Conservation (phyloP, 2,329 filamentous ascomycete species). For the Aspergillus tamarii region DNA sequence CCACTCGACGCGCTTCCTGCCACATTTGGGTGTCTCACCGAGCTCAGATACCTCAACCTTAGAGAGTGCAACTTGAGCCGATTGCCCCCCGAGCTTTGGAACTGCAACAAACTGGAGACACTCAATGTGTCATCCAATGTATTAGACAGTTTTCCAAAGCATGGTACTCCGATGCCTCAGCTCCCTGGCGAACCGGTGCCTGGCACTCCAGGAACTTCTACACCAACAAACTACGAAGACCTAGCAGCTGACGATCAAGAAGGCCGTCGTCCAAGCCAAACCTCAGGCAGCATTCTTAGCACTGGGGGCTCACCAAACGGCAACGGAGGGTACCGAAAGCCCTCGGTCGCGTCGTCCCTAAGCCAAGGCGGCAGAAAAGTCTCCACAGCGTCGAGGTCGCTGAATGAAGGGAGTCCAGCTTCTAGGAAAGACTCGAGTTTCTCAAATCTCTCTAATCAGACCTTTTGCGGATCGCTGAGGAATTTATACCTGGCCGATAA, state of each 20-base stretch:
- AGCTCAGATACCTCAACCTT: conserved; percentile 83
- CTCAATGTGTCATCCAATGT: conserved; percentile 96
- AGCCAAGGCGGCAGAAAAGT: conserved; percentile 81
- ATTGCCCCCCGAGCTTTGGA: conserved; percentile 94
- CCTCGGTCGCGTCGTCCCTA: conserved; percentile 80
- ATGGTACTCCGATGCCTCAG: conserved; percentile 66
- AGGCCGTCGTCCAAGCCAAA: conserved; percentile 78
- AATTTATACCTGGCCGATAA: conserved; percentile 93
- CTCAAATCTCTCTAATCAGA: conserved; percentile 77
- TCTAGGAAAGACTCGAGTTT: conserved; percentile 85
- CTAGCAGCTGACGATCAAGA: conserved; percentile 67
- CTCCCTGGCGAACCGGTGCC: conserved; percentile 56
- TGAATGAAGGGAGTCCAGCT: conserved; percentile 61
- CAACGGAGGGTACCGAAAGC: conserved; percentile 64
- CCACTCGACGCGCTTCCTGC: conserved; percentile 79
- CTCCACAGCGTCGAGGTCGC: conserved; percentile 73
- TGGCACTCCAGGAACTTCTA: conserved; percentile 54
- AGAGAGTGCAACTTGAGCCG: conserved; percentile 91
- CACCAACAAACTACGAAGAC: conserved; percentile 77
- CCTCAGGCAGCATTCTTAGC: conserved; percentile 74
- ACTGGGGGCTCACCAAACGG: conserved; percentile 71
- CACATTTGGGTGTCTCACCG: conserved; percentile 84
- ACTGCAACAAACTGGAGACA: conserved; percentile 84
- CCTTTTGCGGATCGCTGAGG: conserved; percentile 83
- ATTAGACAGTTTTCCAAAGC: conserved; percentile 86